Evolutionary conservation across 2,329 filamentous ascomycete genomes (phyloP).

Genomic region (Scytalidium sp.): DNA sequence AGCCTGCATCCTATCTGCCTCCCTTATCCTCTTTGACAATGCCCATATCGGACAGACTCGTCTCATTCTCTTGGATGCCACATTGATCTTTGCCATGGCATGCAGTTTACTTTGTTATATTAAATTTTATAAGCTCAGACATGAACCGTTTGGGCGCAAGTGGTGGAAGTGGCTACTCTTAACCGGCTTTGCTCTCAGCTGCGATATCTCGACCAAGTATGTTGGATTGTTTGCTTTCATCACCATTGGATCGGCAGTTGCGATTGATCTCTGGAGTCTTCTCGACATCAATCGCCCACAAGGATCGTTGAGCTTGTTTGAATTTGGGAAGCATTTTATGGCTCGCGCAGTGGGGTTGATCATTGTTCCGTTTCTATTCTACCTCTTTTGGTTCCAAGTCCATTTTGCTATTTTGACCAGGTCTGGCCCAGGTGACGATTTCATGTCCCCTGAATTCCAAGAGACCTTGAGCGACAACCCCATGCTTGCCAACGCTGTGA

Average conservation of each 20-base stretch:
- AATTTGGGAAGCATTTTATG: constrained; percentile 86
- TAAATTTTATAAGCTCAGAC: constrained; percentile 94
- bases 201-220: constrained; percentile 98
- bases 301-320: constrained; percentile 73
- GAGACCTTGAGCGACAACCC: constrained; percentile 93
- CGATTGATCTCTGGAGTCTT: constrained; percentile 93
- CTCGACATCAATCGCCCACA: constrained; percentile 82
- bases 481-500: constrained; percentile 83
- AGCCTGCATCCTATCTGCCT: constrained; percentile 81
- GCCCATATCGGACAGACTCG: constrained; percentile 96
- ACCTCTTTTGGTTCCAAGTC: constrained; percentile 99
- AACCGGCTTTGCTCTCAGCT: constrained; percentile 91
- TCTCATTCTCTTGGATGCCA: constrained; percentile 91
- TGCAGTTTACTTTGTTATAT: constrained; percentile 92
- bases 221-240: constrained; percentile 96
- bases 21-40: constrained; percentile 91
- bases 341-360: constrained; percentile 86
- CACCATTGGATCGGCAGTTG: constrained; percentile 89
- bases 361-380: constrained; percentile 91
- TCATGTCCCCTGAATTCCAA: constrained; percentile 98
- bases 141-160: constrained; percentile 85
- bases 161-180: constrained; percentile 99
- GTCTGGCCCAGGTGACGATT: constrained; percentile 94
- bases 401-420: constrained; percentile 87
- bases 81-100: constrained; percentile 92